Base-by-base conservation (phyloP, 192 early-diverging fungal genomes). In the Gamsiella multidivaricata region DNA sequence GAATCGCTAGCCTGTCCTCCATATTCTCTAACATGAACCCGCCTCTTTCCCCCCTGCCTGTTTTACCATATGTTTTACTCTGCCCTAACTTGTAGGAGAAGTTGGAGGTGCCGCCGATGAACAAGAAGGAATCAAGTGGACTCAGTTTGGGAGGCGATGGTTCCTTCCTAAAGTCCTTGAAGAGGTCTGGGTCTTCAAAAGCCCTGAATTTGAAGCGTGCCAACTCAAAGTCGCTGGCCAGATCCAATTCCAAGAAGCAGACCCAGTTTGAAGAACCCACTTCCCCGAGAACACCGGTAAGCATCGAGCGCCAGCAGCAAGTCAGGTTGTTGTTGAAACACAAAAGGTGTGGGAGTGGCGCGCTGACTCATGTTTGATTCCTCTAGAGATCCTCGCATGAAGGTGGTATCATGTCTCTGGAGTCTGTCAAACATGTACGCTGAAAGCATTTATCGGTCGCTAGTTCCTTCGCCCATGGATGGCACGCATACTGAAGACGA, bases 381-480 rank as follows among this genome's bases (percentile, higher is more conserved):
- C 1, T 61, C 18, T 45, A 86, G 82, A 60, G 82, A 25, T 82
- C 79, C 51, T 83, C 83, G 0, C 66, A 82, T 43, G 84, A 84
- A 60, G 80, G 80, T 17, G 80, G 78, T 14, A 88, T 86, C 31
- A 88, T 88, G 86, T 84, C 86, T 0, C 54, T 86, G 59, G 84
- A 88, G 34, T 84, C 83, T 51, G 84, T 87, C 20, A 88, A 88
- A 42, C 82, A 85, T 60, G 82, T 85, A 73, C 3, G 54, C 55
- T 22, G 25, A 33, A 54, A 0, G 45, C 9, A 5, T 42, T 9
- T n/a, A n/a, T n/a, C n/a, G n/a, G n/a, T n/a, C n/a, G n/a, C n/a
- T n/a, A n/a, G n/a, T 62, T 55, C 10, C 18, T 50, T 65, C 25
- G 54, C 23, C n/a, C n/a, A n/a, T n/a, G n/a, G n/a, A n/a, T n/a